Percentiles rank a stretch among this genome's conserved stretches.
Evolutionary conservation across 1,139 yeast species (phyloP).

Genomic region (Zygosaccharomyces sapae): DNA sequence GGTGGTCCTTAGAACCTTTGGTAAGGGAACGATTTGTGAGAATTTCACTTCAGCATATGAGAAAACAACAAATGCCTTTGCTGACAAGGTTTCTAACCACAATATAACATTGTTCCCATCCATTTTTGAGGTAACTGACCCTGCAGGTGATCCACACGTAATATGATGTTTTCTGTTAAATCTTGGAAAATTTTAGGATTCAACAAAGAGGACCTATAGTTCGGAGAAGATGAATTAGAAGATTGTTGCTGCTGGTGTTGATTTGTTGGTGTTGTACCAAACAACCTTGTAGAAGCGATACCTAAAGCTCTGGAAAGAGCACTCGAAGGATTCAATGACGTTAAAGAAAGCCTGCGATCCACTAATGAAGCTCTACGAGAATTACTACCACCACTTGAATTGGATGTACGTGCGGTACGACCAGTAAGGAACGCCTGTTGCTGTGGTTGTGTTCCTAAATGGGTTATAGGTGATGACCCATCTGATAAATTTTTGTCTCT

Average conservation of each 20-base stretch:
- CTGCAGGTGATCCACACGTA: conserved; percentile 31
- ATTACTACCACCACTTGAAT: conserved; percentile 34
- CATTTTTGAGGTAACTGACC: conserved; percentile 16
- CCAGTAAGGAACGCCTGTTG: conserved; percentile 18
- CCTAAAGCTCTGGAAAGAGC: conserved; percentile 86
- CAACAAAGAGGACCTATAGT: conserved; percentile 22
- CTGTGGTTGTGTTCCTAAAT: conserved; percentile 1
- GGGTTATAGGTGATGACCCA: not conserved
- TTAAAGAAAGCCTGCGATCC: conserved; percentile 60
- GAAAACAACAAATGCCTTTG: conserved; percentile 85
- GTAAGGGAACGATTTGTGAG: conserved; percentile 73
- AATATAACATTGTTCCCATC: conserved; percentile 38
- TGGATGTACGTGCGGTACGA: conserved; percentile 36
- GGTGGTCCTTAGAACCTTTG: conserved; percentile 45
- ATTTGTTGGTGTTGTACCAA: conserved; percentile 46
- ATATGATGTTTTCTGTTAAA: conserved; percentile 35
- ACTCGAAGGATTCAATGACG: conserved; percentile 74
- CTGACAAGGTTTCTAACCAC: conserved; percentile 70
- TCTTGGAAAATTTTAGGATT: conserved; percentile 32
- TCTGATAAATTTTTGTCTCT: conserved; percentile 3
- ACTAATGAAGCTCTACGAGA: conserved; percentile 40
- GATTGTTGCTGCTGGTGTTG: conserved; percentile 24
- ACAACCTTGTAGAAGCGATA: conserved; percentile 80
- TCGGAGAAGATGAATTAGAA: conserved; percentile 15
- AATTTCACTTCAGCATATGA: conserved; percentile 89